Percentiles rank a stretch among this genome's conserved stretches.
Conservation (phyloP, 192 early-diverging fungal species). For the Backusella westeae region DNA sequence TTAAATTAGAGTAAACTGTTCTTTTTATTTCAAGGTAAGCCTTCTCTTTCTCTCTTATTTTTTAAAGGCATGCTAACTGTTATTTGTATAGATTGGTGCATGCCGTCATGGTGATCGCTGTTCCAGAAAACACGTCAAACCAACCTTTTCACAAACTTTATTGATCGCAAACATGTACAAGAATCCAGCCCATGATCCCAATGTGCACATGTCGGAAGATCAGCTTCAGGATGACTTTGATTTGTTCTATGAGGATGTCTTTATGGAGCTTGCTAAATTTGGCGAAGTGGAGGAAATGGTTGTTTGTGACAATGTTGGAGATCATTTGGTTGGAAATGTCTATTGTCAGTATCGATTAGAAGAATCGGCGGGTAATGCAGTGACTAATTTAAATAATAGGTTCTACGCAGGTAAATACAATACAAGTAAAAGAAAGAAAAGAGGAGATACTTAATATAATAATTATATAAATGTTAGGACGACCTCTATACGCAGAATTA, state of each 20-base stretch:
- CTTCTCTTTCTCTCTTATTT: neutral
- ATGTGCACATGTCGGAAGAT: conserved; percentile 60
- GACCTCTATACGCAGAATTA: conserved; percentile 94
- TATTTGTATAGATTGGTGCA: conserved; percentile 73
- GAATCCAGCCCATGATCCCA: conserved; percentile 77
- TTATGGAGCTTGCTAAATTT: conserved; percentile 93
- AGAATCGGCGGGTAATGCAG: conserved; percentile 91
- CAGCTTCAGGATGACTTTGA: conserved; percentile 92
- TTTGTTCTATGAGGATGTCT: conserved; percentile 95
- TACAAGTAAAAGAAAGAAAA: neutral
- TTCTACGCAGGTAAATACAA: conserved; percentile 77
- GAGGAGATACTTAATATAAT: neutral
- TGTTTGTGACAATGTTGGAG: conserved; percentile 97
- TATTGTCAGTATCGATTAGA: conserved; percentile 90
- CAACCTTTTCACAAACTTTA: conserved; percentile 93
- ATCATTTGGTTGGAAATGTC: conserved; percentile 97
- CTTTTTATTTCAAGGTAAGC: conserved; percentile 90
- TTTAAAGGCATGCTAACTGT: neutral
- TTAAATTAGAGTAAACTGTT: conserved; percentile 82
- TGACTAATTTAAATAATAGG: conserved; percentile 88
- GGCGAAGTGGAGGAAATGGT: conserved; percentile 97
- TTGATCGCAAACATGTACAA: conserved; percentile 94
- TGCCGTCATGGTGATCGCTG: conserved; percentile 97
- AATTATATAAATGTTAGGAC: conserved; percentile 39
- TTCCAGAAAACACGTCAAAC: conserved; percentile 96